phyloP scores from a whole-genome alignment of 495 filamentous ascomycete genomes.

The Coniosporium apollinis region DNA sequence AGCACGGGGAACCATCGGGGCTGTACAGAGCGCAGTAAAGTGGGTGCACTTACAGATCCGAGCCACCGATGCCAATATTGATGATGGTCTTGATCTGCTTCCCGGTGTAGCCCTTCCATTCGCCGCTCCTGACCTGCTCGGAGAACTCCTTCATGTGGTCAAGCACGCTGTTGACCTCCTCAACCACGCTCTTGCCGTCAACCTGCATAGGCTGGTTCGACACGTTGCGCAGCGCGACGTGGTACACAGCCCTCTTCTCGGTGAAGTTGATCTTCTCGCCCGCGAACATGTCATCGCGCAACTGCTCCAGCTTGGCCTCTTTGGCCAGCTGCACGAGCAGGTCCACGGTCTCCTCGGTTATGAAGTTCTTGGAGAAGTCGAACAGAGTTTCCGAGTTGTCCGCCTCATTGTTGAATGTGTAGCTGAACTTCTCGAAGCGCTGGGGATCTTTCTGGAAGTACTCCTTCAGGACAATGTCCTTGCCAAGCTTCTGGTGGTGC shows the following conservation, averaged over 20 bases:
- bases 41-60: conserved; percentile 61
- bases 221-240: conserved; percentile 81
- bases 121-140: conserved; percentile 80
- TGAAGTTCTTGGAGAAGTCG: conserved; percentile 98
- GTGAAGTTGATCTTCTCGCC: conserved; percentile 99
- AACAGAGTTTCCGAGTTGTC: conserved; percentile 77
- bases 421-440: conserved; percentile 82
- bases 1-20: not conserved
- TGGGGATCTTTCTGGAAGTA: conserved; percentile 75
- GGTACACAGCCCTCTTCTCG: conserved; percentile 90
- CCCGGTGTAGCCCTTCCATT: conserved; percentile 97
- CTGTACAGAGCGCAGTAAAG: not conserved
- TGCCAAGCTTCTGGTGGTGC: conserved; percentile 69
- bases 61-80: conserved; percentile 97
- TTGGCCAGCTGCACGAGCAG: conserved; percentile 76
- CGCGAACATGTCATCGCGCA: conserved; percentile 90
- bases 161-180: conserved; percentile 78
- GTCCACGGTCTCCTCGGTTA: conserved; percentile 81
- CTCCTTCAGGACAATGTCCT: conserved; percentile 81
- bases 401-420: conserved; percentile 61
- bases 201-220: conserved; percentile 77
- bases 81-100: conserved; percentile 92
- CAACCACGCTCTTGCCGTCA: conserved; percentile 87
- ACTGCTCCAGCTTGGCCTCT: conserved; percentile 78
- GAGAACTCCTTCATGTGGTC: conserved; percentile 97